Base-by-base conservation (phyloP, 768 basidiomycete genomes). In the Amanita jacksonii region DNA sequence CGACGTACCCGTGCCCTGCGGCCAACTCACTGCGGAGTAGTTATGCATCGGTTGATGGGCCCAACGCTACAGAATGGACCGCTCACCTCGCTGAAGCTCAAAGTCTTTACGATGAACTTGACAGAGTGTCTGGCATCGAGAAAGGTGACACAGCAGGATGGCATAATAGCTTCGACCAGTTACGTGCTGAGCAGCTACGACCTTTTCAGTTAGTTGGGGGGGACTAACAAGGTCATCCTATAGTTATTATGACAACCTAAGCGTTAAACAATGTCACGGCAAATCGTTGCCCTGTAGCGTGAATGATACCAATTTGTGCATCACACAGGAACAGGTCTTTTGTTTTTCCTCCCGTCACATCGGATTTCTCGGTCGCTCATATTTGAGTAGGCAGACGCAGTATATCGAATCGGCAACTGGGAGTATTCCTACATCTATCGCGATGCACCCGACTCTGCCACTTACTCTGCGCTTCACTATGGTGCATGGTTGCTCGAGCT, bases 391-490 rank as follows among this genome's bases (percentile, higher is more conserved):
- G 75, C 76, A 8, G 52, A 72, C 45, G 67, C 64, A 0, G 75
- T 77, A 2, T 79, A 70, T 50, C 66, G 73, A 15, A 63, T 77
- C 4, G 77, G 76, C 0, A 74, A 75, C 46, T 79, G 75, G 74
- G 77, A 79, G 54, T 78, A 79, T 47, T 72, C 63, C 46, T 80
- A 65, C 65, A 60, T 67, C 20, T 73, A 54, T 54, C 63, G 72
- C 1, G 70, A 72, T 39, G 70, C 70, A 0, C 65, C 67, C 20
- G 56, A 63, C 7, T 70, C 72, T 1, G 56, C 69, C 0, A 51
- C 64, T 43, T 73, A 72, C 40, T 52, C 70, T 9, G 59, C 67
- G 2, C 51, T 72, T n/a, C 61, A 57, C 45, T 73, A 67, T 34
- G 73, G 73, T 1, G 69, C 62, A 1, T 75, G 66, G 65, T 54